Evolutionary conservation across 176 grass and related monocot genomes (phyloP).

Genomic region (Luzula sylvatica): DNA sequence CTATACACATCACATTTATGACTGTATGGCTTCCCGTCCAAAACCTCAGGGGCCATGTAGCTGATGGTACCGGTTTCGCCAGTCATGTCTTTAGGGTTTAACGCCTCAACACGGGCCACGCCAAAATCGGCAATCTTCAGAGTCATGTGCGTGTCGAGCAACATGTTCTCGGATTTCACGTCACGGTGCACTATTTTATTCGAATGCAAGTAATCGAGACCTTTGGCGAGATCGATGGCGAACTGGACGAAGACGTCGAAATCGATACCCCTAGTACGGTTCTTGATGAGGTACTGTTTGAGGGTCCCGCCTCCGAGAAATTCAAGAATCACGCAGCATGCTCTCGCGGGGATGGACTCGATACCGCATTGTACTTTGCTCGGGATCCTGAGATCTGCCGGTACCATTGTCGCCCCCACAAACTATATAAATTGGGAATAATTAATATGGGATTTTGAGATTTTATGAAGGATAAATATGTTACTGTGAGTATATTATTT

Average conservation of each 20-base stretch:
- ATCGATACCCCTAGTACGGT: too few relatives aligned
- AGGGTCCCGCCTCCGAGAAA: too few relatives aligned
- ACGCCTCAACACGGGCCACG: constrained; percentile 75
- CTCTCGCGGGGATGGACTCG: neutral
- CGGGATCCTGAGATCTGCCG: constrained; percentile 63
- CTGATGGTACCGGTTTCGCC: constrained; percentile 78
- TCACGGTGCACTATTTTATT: constrained; percentile 75
- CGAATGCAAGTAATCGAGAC: constrained; percentile 71
- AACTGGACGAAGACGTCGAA: too few relatives aligned
- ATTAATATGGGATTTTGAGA: neutral
- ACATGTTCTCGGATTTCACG: constrained; percentile 92
- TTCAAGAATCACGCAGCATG: constrained; percentile 66
- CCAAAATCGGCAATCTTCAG: constrained; percentile 94
- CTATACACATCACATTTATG: constrained; percentile 91
- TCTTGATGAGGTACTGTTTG: too few relatives aligned
- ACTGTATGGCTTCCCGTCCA: constrained; percentile 60
- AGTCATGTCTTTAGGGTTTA: constrained; percentile 45
- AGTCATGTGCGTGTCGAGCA: constrained; percentile 42
- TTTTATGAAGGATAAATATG: neutral
- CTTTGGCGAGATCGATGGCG: too few relatives aligned
- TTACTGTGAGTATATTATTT: neutral
- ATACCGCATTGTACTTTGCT: neutral
- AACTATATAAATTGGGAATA: too few relatives aligned
- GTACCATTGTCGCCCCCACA: constrained; percentile 71
- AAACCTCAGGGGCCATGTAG: constrained; percentile 97